Evolutionary conservation across 176 grass and related monocot genomes (phyloP).

Genomic region (Cymbopogon citratus): DNA sequence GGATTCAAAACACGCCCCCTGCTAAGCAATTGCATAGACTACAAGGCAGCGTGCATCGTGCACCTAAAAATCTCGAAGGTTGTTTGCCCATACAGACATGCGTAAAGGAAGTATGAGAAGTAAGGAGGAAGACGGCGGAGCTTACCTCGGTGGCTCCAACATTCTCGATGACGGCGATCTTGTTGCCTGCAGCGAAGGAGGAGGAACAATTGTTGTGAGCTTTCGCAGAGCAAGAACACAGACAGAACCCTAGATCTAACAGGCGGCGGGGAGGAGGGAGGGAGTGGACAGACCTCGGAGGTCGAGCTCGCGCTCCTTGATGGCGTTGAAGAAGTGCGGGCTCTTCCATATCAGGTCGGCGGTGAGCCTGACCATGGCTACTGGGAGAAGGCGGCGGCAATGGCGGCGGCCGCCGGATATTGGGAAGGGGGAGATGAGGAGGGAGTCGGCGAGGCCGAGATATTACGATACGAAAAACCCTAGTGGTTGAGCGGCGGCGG

Average conservation of each 20-base stretch:
- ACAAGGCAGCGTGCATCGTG: neutral
- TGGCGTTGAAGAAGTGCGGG: constrained; percentile 96
- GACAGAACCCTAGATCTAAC: constrained; percentile 32
- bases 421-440: neutral
- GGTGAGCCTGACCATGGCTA: constrained; percentile 79
- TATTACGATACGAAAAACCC: constrained; percentile 21
- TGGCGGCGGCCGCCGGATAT: neutral
- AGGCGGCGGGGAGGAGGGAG: neutral
- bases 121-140: neutral
- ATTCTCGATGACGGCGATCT: constrained; percentile 93
- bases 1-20: neutral
- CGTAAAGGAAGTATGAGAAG: neutral
- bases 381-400: neutral
- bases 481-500: neutral
- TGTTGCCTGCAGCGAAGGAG: constrained; percentile 52
- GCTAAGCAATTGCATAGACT: neutral
- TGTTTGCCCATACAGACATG: neutral
- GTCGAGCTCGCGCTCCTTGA: constrained; percentile 91
- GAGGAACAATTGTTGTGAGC: neutral
- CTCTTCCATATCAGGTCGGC: constrained; percentile 98
- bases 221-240: neutral
- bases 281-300: constrained; percentile 47
- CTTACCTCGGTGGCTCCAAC: constrained; percentile 88
- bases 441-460: neutral
- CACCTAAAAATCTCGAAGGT: neutral